Evolutionary conservation across 2,329 filamentous ascomycete species (phyloP).

Genomic region (Cytospora piceicola): DNA sequence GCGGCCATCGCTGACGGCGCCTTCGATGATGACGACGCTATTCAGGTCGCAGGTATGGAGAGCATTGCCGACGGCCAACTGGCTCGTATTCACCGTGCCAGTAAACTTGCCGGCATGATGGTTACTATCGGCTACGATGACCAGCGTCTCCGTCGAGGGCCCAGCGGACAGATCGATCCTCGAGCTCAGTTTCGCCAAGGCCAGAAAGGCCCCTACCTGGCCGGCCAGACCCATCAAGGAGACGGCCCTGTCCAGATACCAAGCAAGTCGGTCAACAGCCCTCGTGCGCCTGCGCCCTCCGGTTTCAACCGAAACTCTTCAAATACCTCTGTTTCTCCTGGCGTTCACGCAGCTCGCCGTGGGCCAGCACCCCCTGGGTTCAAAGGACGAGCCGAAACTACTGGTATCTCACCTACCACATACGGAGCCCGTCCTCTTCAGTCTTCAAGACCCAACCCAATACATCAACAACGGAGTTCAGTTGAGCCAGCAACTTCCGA

Average conservation of each 20-base stretch:
- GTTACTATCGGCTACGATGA: slow-evolving; percentile 1
- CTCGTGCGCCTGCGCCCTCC: neutral
- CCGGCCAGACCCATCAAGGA: neutral
- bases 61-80: slow-evolving; percentile 37
- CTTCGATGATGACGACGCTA: slow-evolving; percentile 40
- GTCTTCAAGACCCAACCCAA: neutral
- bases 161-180: slow-evolving; percentile 7
- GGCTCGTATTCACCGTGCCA: slow-evolving; percentile 33
- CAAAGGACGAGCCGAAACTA: too few species aligned
- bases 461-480: too few species aligned
- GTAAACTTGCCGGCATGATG: neutral
- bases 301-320: neutral
- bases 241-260: slow-evolving; percentile 19
- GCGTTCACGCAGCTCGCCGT: neutral
- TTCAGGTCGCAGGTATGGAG: slow-evolving; percentile 35
- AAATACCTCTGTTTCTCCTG: neutral
- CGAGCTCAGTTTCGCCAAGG: neutral
- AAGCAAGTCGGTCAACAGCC: neutral
- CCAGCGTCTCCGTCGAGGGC: neutral
- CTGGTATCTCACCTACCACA: neutral
- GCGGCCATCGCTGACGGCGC: slow-evolving; percentile 32
- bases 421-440: neutral
- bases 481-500: neutral
- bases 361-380: neutral
- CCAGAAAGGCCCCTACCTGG: neutral